Conservation (phyloP, 2,329 filamentous ascomycete species). For the Colletotrichum zoysiae region DNA sequence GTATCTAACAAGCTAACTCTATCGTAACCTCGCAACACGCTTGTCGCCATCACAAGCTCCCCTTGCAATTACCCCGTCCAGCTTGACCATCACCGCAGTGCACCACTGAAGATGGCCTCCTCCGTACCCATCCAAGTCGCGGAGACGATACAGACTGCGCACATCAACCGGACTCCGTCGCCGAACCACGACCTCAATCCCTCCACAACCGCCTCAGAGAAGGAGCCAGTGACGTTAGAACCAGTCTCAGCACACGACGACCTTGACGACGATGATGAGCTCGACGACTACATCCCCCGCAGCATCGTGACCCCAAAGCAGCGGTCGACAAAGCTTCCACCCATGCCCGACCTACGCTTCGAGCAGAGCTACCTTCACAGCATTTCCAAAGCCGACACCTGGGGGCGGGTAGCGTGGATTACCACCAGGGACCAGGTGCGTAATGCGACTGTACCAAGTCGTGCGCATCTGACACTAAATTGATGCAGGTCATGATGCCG, state of each 20-base stretch:
- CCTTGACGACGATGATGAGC: slow-evolving; percentile 64
- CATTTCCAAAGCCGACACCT: slow-evolving; percentile 82
- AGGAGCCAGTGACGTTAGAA: slow-evolving; percentile 59
- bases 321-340: slow-evolving; percentile 63
- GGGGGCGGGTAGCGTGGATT: slow-evolving; percentile 84
- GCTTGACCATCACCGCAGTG: background rate
- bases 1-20: slow-evolving; percentile 35
- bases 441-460: slow-evolving; percentile 12
- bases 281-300: slow-evolving; percentile 73
- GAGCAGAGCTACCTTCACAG: slow-evolving; percentile 98
- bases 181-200: slow-evolving; percentile 83
- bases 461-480: slow-evolving; percentile 6
- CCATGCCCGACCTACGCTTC: slow-evolving; percentile 90
- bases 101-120: slow-evolving; percentile 56
- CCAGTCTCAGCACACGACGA: slow-evolving; percentile 50
- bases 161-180: slow-evolving; percentile 80
- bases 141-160: slow-evolving; percentile 83
- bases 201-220: slow-evolving; percentile 78
- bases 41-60: slow-evolving; percentile 10
- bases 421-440: slow-evolving; percentile 89
- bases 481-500: slow-evolving; percentile 80
- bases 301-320: slow-evolving; percentile 70
- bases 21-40: slow-evolving; percentile 28
- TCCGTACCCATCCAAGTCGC: slow-evolving; percentile 77
- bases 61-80: background rate